Percentiles rank a stretch among this genome's conserved stretches.
phyloP scores from a whole-genome alignment of 169 alveolate species.

The Plasmodium coatneyi region DNA sequence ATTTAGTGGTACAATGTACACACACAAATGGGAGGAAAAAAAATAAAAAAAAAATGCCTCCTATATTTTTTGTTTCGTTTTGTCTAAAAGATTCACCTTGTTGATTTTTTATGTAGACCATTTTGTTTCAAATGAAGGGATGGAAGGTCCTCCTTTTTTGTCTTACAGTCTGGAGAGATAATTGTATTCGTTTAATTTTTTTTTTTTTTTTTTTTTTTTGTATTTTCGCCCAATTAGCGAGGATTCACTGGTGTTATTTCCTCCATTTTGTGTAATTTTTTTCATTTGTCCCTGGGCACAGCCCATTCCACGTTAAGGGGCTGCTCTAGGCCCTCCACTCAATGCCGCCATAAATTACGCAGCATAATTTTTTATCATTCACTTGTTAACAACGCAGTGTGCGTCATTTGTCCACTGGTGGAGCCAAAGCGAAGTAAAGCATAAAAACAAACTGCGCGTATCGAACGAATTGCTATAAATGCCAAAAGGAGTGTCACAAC shows the following conservation, averaged over 20 bases:
- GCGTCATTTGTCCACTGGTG: neutral
- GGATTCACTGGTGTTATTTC: neutral
- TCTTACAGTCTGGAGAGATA: neutral
- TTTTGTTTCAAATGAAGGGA: neutral
- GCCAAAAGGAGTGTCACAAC: neutral
- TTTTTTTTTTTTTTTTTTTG: neutral
- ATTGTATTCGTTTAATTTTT: neutral
- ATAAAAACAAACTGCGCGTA: neutral
- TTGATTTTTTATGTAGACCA: neutral
- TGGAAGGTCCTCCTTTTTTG: neutral
- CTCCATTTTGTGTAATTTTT: neutral
- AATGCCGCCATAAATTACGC: neutral
- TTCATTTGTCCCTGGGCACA: neutral
- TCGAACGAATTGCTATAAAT: neutral
- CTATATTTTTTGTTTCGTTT: neutral
- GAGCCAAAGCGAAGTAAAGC: neutral
- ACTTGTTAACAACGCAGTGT: neutral
- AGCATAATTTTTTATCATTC: neutral
- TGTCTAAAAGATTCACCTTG: neutral
- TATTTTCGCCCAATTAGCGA: neutral
- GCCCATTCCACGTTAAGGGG: neutral
- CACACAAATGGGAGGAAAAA: neutral
- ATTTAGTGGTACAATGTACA: neutral
- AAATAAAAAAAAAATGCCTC: neutral
- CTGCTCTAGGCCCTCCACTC: neutral